These are phyloP conservation scores for Spatholobus suberectus DNA, from an alignment of 306 rosid species.

Conservation along the genomic window DNA sequence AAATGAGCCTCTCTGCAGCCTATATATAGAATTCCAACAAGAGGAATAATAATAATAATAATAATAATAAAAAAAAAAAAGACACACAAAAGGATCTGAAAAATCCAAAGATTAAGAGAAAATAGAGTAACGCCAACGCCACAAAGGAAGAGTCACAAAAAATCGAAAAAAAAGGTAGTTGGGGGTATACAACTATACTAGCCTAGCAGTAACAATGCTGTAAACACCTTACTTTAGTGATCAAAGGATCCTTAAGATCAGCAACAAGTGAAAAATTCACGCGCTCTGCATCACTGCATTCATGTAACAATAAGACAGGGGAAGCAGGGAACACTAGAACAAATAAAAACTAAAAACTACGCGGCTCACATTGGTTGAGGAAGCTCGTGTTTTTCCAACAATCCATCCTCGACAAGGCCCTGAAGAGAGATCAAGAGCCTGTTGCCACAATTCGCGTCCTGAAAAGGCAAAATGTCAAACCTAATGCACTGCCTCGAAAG, in stretches of 20 bases:
- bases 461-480: slow-evolving; percentile 35
- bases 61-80: too few species aligned
- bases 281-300: slow-evolving; percentile 72
- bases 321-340: background rate
- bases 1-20: slow-evolving; percentile 94
- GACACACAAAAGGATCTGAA: slow-evolving; percentile 20
- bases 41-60: slow-evolving; percentile 25
- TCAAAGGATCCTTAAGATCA: slow-evolving; percentile 79
- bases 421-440: slow-evolving; percentile 89
- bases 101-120: slow-evolving; percentile 3
- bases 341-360: background rate
- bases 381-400: slow-evolving; percentile 79
- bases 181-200: background rate
- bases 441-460: slow-evolving; percentile 99
- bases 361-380: slow-evolving; percentile 72
- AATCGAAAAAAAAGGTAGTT: background rate
- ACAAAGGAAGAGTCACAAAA: slow-evolving; percentile 10
- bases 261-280: slow-evolving; percentile 79
- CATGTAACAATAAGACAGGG: slow-evolving; percentile 30
- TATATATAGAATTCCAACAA: slow-evolving; percentile 41
- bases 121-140: background rate
- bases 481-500: background rate
- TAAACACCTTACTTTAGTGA: slow-evolving; percentile 59
- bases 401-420: slow-evolving; percentile 90
- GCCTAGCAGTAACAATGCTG: background rate